Base-by-base conservation (phyloP, 176 grass and related monocot species). In the Cenchrus americanus region DNA sequence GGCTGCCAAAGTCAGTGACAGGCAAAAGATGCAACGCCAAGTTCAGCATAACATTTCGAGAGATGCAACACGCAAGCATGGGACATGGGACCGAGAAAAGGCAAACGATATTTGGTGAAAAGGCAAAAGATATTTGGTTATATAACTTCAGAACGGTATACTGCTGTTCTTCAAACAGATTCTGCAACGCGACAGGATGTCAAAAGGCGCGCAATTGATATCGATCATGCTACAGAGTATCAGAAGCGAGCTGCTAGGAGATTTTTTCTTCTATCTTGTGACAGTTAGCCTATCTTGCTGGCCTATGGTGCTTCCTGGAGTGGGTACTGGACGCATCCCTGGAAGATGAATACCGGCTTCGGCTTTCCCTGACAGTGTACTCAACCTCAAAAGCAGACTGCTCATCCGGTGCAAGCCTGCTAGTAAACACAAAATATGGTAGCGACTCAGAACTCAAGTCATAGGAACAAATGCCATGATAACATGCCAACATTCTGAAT, bases 231-330 rank as follows among this genome's bases (percentile, higher is more conserved):
- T 89, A 79, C 30, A 60, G 65, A 66, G 78, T 69, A 44, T 68
- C 48, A 68, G 8, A 23, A 44, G 50, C n/a, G 70, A 69, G 63
- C 77, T 17, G 75, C 87, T 69, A 76, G 60, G 75, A 19, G 71
- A 21, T 19, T 21, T 30, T 30, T 57, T 57, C 24, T 43, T 57
- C 24, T 43, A 87, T 60, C 41, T 82, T 69, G 69, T 50, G 26
- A 75, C 62, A 73, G 15, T 75, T 72, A 69, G 30, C 53, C 81
- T 87, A 84, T 84, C 85, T 84, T 66, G 77, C 76, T 71, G 83
- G 72, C 57, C 86, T 86, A 64, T 62, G 62, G 74, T 88, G 88
- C 68, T 85, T 78, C 44, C 86, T 88, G 51, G 68, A 73, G 70
- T 71, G 62, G 50, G 62, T 19, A 74, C 37, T 77, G 55, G 21